phyloP scores from a whole-genome alignment of 164 flowering plant species.

The Sextonia rubra region DNA sequence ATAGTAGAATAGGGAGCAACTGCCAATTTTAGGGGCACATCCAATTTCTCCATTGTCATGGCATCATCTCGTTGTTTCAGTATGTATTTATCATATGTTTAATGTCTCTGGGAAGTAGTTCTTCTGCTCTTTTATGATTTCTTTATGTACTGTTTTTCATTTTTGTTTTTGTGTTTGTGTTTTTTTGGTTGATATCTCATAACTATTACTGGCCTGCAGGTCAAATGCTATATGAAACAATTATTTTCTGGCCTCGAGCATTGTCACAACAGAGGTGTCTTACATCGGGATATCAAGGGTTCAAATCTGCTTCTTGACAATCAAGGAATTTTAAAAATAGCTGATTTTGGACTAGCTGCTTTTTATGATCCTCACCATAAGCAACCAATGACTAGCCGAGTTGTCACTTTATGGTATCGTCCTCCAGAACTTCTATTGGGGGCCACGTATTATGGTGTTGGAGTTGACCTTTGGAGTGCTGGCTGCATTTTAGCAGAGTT shows the following conservation, averaged over 20 bases:
- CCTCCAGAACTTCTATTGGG: conserved; percentile 96
- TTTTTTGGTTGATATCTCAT: neutral
- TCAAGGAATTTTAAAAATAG: conserved; percentile 78
- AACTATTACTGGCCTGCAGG: conserved; percentile 28
- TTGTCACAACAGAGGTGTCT: conserved; percentile 71
- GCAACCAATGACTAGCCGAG: conserved; percentile 89
- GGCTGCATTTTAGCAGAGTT: conserved; percentile 96
- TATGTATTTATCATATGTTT: neutral
- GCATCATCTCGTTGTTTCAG: neutral
- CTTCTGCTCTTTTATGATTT: neutral
- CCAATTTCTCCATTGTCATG: neutral
- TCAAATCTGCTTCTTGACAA: conserved; percentile 85
- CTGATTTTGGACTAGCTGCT: conserved; percentile 90
- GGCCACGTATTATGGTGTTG: conserved; percentile 73
- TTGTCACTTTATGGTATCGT: conserved; percentile 95
- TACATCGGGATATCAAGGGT: conserved; percentile 94
- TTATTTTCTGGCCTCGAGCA: conserved; percentile 86
- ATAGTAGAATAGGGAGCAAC: neutral
- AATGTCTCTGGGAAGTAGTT: neutral
- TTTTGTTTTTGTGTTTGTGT: neutral
- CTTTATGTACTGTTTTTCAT: neutral
- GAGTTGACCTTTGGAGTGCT: conserved; percentile 98
- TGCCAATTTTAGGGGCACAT: neutral
- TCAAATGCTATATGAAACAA: conserved; percentile 89
- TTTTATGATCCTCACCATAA: conserved; percentile 57